phyloP scores from a whole-genome alignment of 192 early-diverging fungal genomes.

The Spizellomyces punctatus region DNA sequence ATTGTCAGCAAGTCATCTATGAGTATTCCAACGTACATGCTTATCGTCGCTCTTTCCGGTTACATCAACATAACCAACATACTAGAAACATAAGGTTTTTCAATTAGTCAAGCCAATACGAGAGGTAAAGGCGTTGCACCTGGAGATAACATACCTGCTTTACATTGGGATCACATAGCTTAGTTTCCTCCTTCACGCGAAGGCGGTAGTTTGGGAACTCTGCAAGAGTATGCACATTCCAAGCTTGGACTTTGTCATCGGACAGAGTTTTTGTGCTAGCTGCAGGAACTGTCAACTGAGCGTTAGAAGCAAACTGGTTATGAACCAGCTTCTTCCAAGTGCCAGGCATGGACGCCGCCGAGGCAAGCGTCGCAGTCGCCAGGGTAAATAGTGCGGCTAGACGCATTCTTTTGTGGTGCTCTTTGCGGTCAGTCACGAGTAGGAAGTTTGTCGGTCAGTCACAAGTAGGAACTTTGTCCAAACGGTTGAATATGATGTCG shows the following conservation, averaged over 20 bases:
- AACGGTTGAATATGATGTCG: too few relatives aligned
- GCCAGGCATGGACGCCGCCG: constrained; percentile 15
- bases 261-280: not conserved
- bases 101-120: constrained; percentile 12
- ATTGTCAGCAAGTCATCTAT: not conserved
- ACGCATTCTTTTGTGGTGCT: constrained; percentile 10
- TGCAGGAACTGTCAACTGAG: not conserved
- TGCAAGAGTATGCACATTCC: constrained; percentile 33
- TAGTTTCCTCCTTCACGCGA: constrained; percentile 39
- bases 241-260: constrained; percentile 28
- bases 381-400: constrained; percentile 19
- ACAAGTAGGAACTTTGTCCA: too few relatives aligned
- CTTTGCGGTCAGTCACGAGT: too few relatives aligned
- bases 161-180: constrained; percentile 83
- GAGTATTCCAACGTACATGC: constrained; percentile 21
- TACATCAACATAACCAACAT: constrained; percentile 55
- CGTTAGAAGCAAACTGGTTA: constrained; percentile 10
- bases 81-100: constrained; percentile 17
- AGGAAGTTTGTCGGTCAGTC: too few relatives aligned
- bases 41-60: constrained; percentile 38
- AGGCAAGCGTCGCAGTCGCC: constrained; percentile 19
- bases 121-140: not conserved
- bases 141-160: constrained; percentile 65
- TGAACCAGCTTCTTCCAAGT: constrained; percentile 25
- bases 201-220: constrained; percentile 40